These are phyloP conservation scores for Aspergillus conjunctus DNA, from an alignment of 495 filamentous ascomycete genomes.

Conservation along the genomic window DNA sequence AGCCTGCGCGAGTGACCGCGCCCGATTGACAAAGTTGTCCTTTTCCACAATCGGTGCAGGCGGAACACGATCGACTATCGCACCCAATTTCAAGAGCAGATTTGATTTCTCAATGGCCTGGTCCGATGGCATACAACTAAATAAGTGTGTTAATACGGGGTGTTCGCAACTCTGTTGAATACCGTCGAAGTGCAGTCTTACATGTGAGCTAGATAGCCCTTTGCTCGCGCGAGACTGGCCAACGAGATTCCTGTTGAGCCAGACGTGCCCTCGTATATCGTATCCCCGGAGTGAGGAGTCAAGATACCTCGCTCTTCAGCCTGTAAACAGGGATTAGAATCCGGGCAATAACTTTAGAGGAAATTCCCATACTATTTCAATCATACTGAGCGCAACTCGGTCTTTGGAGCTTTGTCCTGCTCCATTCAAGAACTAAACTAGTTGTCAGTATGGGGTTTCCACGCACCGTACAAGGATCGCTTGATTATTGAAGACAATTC, in stretches of 20 bases:
- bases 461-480: not conserved
- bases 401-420: slow-evolving; percentile 97
- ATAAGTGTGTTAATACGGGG: slow-evolving; percentile 15
- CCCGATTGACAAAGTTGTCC: slow-evolving; percentile 92
- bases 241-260: slow-evolving; percentile 94
- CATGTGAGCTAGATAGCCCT: slow-evolving; percentile 92
- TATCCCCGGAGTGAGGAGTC: slow-evolving; percentile 79
- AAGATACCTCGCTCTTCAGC: slow-evolving; percentile 81
- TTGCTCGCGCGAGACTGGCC: slow-evolving; percentile 81
- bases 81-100: slow-evolving; percentile 86
- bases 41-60: slow-evolving; percentile 90
- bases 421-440: slow-evolving; percentile 76
- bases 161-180: not conserved
- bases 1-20: slow-evolving; percentile 70
- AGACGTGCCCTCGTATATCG: slow-evolving; percentile 96
- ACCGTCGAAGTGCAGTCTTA: slow-evolving; percentile 33
- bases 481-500: not conserved
- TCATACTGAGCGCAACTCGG: slow-evolving; percentile 88
- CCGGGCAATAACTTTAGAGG: slow-evolving; percentile 9
- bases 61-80: slow-evolving; percentile 82
- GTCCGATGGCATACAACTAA: slow-evolving; percentile 90
- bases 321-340: slow-evolving; percentile 33
- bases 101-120: slow-evolving; percentile 86
- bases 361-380: slow-evolving; percentile 58
- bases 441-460: slow-evolving; percentile 4